phyloP scores from a whole-genome alignment of 2,329 filamentous ascomycete species.

The Grosmannia penicillata region DNA sequence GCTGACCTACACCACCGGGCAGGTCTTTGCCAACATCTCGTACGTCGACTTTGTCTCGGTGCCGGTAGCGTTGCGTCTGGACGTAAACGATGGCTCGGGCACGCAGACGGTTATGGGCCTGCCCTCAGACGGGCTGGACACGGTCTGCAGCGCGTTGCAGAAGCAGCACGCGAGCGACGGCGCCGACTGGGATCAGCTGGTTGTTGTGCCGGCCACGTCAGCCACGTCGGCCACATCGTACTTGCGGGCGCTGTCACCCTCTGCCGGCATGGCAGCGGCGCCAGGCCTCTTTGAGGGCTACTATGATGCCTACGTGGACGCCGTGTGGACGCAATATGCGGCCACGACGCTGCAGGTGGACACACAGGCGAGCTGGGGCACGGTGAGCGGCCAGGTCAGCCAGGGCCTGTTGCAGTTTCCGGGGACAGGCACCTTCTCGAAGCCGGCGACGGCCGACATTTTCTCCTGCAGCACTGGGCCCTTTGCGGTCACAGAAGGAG shows the following conservation, averaged over 20 bases:
- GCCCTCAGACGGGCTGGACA: conserved; percentile 37
- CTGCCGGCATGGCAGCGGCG: conserved; percentile 25
- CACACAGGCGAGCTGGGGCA: conserved; percentile 46
- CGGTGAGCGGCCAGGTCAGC: conserved; percentile 33
- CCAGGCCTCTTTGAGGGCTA: conserved; percentile 29
- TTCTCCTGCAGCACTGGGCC: conserved; percentile 51
- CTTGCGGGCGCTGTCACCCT: conserved; percentile 28
- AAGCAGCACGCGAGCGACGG: conserved; percentile 41
- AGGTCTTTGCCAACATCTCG: conserved; percentile 49
- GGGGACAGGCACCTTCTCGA: conserved; percentile 29
- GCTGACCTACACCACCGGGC: conserved; percentile 41
- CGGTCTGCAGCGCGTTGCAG: conserved; percentile 36
- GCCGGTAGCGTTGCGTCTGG: conserved; percentile 37
- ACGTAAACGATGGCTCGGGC: conserved; percentile 19
- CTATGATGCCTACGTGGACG: conserved; percentile 25
- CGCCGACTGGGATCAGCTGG: conserved; percentile 45
- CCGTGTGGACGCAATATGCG: conserved; percentile 25
- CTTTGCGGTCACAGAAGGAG: conserved; percentile 32
- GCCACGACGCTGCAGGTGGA: conserved; percentile 29
- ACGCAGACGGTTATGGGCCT: conserved; percentile 43
- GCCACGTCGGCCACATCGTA: conserved; percentile 13
- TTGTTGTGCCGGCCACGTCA: conserved; percentile 19
- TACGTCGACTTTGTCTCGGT: conserved; percentile 51
- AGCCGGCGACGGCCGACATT: conserved; percentile 47
- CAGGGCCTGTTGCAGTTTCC: conserved; percentile 22